Conservation (phyloP, 129 eudicot genomes). For the Tagetes erecta region DNA sequence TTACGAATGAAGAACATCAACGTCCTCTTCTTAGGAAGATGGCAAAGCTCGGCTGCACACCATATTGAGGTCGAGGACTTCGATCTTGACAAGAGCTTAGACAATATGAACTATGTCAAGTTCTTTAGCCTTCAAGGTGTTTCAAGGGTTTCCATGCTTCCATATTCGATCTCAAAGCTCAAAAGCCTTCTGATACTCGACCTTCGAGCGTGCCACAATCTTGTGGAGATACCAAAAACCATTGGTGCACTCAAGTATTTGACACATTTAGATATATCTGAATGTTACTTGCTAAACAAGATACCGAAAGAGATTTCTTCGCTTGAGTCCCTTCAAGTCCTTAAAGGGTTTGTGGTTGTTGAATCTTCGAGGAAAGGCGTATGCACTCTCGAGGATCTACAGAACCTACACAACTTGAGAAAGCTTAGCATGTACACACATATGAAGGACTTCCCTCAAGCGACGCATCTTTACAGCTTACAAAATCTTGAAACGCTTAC, state of each 20-base stretch:
- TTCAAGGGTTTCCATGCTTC: slow-evolving; percentile 43
- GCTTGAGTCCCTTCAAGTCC: slow-evolving; percentile 45
- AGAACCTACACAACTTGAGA: slow-evolving; percentile 29
- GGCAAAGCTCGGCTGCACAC: slow-evolving; percentile 39
- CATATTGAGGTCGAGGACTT: slow-evolving; percentile 49
- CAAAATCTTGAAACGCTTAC: slow-evolving; percentile 21
- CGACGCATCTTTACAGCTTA: slow-evolving; percentile 28
- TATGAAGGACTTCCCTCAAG: slow-evolving; percentile 37
- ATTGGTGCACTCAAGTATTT: slow-evolving; percentile 48
- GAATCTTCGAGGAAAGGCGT: not conserved
- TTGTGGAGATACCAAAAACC: slow-evolving; percentile 39
- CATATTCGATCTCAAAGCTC: slow-evolving; percentile 41
- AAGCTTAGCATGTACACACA: slow-evolving; percentile 50
- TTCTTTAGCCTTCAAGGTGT: slow-evolving; percentile 64
- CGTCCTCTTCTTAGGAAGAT: slow-evolving; percentile 50
- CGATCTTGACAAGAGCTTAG: slow-evolving; percentile 28
- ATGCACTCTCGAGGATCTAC: slow-evolving; percentile 40
- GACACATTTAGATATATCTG: slow-evolving; percentile 61
- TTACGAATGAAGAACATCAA: slow-evolving; percentile 38
- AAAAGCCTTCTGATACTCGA: slow-evolving; percentile 43
- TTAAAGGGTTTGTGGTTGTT: slow-evolving; percentile 43
- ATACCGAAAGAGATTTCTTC: slow-evolving; percentile 44
- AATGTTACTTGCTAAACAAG: slow-evolving; percentile 46
- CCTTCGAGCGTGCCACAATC: slow-evolving; percentile 56
- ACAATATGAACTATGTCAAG: slow-evolving; percentile 31